Evolutionary conservation across 805 yeast genomes (phyloP), one percentile per base, ranked within the genome.

Genomic region (Starmerella etchellsii): DNA sequence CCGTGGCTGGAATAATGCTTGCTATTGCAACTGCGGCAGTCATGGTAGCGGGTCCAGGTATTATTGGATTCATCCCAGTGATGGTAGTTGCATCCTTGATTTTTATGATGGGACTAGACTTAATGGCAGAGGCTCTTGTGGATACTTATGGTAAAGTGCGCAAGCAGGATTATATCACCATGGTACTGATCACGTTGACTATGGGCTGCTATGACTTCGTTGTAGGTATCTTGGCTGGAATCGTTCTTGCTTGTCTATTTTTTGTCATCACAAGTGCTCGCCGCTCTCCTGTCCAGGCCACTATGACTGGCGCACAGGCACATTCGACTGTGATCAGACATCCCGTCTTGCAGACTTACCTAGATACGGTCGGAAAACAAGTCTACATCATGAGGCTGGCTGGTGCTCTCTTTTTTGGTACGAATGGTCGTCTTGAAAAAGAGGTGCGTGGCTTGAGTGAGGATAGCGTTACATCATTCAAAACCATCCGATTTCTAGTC

Each of bases 121-220:
- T 91, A 39, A 59, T 91, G 49, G 76, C 79, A 41, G 98, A 91
- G 59, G 82, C 96, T 0, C 54, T 91, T 7, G 73, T 71, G 51
- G 97, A 91, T 58, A 84, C 97, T 0, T 69, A 71, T 61, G 91
- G 88, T 3, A 73, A 78, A 47, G 69, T 88, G 36, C 69, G 76
- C 28, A 66, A 60, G 20, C 79, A 82, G 51, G 98, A 91, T 59
- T 91, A 91, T 57, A 51, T 73, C 25, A 91, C 98, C 2, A 79
- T 91, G 43, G 59, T 81, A 9, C 75, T 79, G 7, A 91, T 91
- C 51, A 94, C 93, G n/a, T 62, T 84, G 24, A 78, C 87, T 0
- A 91, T 91, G 97, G 97, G 97, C 3, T 77, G 81, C 1, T 79
- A 83, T 71, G 98, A 91, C 62, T 91, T 91, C 58, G 97, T 91